Percentiles rank a stretch among this genome's conserved stretches.
These are phyloP conservation scores for Lachnellula arida DNA, from an alignment of 2,329 filamentous ascomycete species.

Conservation along the genomic window DNA sequence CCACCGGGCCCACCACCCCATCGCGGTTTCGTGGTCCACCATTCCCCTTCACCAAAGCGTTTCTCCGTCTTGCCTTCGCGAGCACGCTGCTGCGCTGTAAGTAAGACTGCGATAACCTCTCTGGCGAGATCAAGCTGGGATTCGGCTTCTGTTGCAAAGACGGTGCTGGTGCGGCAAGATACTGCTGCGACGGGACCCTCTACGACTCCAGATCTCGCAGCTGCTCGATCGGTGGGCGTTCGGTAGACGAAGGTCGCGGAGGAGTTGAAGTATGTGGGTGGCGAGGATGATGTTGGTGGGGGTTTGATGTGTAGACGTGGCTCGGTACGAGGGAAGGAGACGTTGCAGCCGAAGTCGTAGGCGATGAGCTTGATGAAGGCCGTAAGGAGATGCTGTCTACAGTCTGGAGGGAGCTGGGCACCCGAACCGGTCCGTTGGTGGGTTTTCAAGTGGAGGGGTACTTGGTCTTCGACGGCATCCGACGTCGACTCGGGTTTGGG, in stretches of 20 bases:
- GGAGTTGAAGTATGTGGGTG: conserved; percentile 49
- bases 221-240: conserved; percentile 53
- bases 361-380: conserved; percentile 60
- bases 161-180: conserved; percentile 51
- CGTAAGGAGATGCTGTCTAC: conserved; percentile 51
- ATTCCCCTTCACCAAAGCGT: conserved; percentile 52
- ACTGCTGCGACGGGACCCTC: conserved; percentile 60
- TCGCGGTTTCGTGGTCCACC: conserved; percentile 57
- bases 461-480: conserved; percentile 12
- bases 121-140: conserved; percentile 57
- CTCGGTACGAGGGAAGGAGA: conserved; percentile 51
- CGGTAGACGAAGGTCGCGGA: conserved; percentile 57
- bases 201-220: conserved; percentile 53
- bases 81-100: conserved; percentile 60
- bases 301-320: conserved; percentile 50
- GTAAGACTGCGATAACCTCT: conserved; percentile 55
- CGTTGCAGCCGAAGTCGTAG: conserved; percentile 62
- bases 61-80: conserved; percentile 53
- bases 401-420: conserved; percentile 53
- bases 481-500: conserved; percentile 9
- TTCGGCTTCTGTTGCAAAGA: conserved; percentile 51
- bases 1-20: conserved; percentile 62
- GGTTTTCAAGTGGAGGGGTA: conserved; percentile 19
- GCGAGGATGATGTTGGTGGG: conserved; percentile 27
- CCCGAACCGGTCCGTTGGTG: conserved; percentile 47